A percentile compares a stretch with the other conserved stretches of the same genome.
Conservation (phyloP, 306 rosid species). For the Cicer bijugum region DNA sequence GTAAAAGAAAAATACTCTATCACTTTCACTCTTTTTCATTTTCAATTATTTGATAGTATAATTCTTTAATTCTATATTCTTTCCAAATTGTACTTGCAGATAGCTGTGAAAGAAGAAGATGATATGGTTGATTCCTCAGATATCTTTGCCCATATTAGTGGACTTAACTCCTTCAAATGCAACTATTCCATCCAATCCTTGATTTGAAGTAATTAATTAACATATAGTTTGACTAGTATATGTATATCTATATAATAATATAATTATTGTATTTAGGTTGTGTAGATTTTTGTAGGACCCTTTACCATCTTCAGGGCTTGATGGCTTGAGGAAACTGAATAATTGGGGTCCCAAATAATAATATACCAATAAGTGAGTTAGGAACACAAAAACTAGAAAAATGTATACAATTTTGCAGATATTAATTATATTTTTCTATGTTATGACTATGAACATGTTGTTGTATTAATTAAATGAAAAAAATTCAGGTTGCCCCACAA, state of each 20-base stretch:
- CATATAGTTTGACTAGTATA: slow-evolving; percentile 31
- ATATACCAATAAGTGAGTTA: slow-evolving; percentile 58
- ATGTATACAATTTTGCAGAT: slow-evolving; percentile 60
- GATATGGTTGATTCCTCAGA: slow-evolving; percentile 96
- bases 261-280: slow-evolving; percentile 35
- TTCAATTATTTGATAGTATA: slow-evolving; percentile 38
- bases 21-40: slow-evolving; percentile 9
- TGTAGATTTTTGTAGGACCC: slow-evolving; percentile 66
- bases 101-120: slow-evolving; percentile 89
- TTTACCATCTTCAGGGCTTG: slow-evolving; percentile 53
- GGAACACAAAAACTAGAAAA: slow-evolving; percentile 48
- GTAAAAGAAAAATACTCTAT: slow-evolving; percentile 32
- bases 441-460: slow-evolving; percentile 37
- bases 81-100: slow-evolving; percentile 55
- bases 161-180: slow-evolving; percentile 97
- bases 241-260: slow-evolving; percentile 8
- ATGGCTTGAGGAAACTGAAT: slow-evolving; percentile 53
- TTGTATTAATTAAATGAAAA: slow-evolving; percentile 28
- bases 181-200: slow-evolving; percentile 88
- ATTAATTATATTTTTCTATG: slow-evolving; percentile 30
- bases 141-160: slow-evolving; percentile 94
- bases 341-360: slow-evolving; percentile 57
- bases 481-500: slow-evolving; percentile 12
- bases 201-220: slow-evolving; percentile 57
- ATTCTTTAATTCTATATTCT: slow-evolving; percentile 45